Base-by-base conservation (phyloP, 176 grass and related monocot genomes). In the Avena sativa region DNA sequence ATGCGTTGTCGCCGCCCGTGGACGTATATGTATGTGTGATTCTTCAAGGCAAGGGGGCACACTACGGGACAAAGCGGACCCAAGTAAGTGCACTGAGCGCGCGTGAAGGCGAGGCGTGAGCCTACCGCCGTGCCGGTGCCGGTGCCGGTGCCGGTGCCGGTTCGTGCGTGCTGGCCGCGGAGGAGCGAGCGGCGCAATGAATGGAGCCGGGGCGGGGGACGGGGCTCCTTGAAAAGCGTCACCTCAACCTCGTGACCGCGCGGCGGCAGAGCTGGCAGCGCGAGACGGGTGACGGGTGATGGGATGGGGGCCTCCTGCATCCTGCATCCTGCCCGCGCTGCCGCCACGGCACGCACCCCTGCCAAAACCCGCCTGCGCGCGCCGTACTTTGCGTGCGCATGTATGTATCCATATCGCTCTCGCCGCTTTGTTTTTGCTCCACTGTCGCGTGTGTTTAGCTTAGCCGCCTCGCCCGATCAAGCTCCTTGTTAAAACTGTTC, bases 161-260 rank as follows among this genome's bases (percentile, higher is more conserved):
- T 43, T 0, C 38, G 5, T 40, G 38, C 40, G 40, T 43, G 40
- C 40, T 43, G 6, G 40, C 40, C 40, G 40, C 40, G 40, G 40
- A 43, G 40, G 40, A 43, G 46, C 46, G 0, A 34, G 13, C 21
- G 62, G 13, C 16, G 56, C 88, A 86, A 81, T 90, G 88, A 90
- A 90, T 86, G 88, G 75, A 83, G 71, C 81, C 15, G 77, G 0
- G 7, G 1, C 30, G 30, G 12, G 61, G 71, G 46, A 12, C 12
- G 46, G 72, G 44, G 13, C 13, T 16, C 12, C 26, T 47, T 87
- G 65, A 84, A 84, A 75, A 55, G 85, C 81, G 68, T 87, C 85
- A 91, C 59, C 75, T 84, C 81, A 51, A 80, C 74, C 89, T 84
- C 85, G 89, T 91, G 89, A 91, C 74, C 56, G 80, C 65, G 46